phyloP scores from a whole-genome alignment of 805 yeast genomes.

The Saturnispora mendoncae region DNA sequence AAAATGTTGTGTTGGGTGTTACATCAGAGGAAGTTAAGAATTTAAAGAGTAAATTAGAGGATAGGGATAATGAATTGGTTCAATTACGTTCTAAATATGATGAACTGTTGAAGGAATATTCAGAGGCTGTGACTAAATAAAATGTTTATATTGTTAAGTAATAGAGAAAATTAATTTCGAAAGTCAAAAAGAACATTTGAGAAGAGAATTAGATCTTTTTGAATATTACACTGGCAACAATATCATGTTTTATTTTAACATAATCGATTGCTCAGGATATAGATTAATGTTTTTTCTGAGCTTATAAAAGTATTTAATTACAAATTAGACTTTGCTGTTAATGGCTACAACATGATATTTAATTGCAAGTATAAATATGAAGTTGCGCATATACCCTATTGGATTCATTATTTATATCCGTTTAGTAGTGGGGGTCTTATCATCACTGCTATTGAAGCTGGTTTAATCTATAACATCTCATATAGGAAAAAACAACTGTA shows the following conservation, averaged over 20 bases:
- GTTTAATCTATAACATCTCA: conserved; percentile 37
- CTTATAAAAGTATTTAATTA: conserved; percentile 35
- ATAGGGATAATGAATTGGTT: conserved; percentile 9
- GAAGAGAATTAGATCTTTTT: too few relatives aligned
- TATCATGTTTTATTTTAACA: conserved; percentile 37
- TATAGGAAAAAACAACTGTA: conserved; percentile 35
- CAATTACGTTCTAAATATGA: conserved; percentile 14
- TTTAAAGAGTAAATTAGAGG: conserved; percentile 10
- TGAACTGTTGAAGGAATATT: conserved; percentile 14
- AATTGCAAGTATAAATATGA: conserved; percentile 28
- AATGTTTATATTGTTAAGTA: neutral
- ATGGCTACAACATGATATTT: conserved; percentile 31
- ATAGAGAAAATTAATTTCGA: too few relatives aligned
- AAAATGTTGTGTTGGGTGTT: conserved; percentile 6
- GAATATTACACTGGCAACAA: too few relatives aligned
- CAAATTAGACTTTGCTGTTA: conserved; percentile 32
- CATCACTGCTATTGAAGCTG: conserved; percentile 38
- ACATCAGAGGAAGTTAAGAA: conserved; percentile 6
- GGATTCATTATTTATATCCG: too few relatives aligned
- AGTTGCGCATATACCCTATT: too few relatives aligned
- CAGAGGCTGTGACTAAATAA: conserved; percentile 9
- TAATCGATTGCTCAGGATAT: conserved; percentile 34
- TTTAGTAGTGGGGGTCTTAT: conserved; percentile 35
- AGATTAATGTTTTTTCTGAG: conserved; percentile 43
- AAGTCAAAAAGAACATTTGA: too few relatives aligned